phyloP scores from a whole-genome alignment of 164 flowering plant species.

The Dillenia turbinata region DNA sequence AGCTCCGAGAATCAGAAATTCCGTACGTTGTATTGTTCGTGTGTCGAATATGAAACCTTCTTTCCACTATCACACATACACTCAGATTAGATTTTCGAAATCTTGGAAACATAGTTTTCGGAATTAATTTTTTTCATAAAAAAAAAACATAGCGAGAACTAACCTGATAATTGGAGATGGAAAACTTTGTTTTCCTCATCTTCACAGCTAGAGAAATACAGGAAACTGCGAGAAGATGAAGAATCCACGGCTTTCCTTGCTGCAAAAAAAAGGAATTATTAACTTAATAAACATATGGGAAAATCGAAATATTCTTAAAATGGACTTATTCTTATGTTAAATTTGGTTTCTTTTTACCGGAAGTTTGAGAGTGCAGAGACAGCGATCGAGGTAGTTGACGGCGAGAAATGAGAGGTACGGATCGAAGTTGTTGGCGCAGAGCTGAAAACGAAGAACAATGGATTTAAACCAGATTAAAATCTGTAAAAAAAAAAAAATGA shows the following conservation, averaged over 20 bases:
- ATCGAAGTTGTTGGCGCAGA: conserved; percentile 30
- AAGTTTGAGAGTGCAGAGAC: conserved; percentile 37
- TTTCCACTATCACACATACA: conserved; percentile 25
- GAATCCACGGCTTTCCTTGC: conserved; percentile 59
- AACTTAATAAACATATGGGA: no score
- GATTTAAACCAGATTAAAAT: background rate
- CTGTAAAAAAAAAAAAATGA: background rate
- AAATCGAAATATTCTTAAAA: background rate
- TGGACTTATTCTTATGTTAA: no score
- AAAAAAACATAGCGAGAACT: background rate
- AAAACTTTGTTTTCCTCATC: conserved; percentile 43
- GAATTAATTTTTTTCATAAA: background rate
- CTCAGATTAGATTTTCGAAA: background rate
- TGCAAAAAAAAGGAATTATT: conserved; percentile 18
- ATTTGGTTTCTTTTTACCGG: conserved; percentile 30
- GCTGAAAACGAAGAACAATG: conserved; percentile 12
- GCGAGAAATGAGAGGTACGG: conserved; percentile 51
- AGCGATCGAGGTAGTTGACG: conserved; percentile 69
- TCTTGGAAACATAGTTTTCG: background rate
- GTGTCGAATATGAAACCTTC: conserved; percentile 50
- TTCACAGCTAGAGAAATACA: conserved; percentile 61
- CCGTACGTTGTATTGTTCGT: conserved; percentile 47
- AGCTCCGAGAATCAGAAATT: conserved; percentile 50
- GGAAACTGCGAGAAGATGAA: conserved; percentile 39
- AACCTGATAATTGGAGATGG: conserved; percentile 49